Evolutionary conservation across 257 asterid species (phyloP), one percentile per base, ranked within the genome.

Genomic region (Petunia axillaris): DNA sequence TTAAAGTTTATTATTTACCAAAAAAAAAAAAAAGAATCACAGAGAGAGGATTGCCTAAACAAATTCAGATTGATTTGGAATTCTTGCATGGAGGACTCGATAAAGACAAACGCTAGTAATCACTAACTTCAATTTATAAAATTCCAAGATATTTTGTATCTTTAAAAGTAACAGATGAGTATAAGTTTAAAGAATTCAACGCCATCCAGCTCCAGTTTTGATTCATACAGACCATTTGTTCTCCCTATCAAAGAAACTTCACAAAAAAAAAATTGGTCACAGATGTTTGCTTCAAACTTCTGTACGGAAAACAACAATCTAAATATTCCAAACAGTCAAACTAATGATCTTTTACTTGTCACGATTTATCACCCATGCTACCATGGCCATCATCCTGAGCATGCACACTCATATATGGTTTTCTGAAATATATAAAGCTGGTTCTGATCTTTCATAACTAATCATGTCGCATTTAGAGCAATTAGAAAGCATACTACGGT

Each of bases 371-470:
- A 73, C 35, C 62, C 5, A 57, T 57, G 7, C 36, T 7, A 36
- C 62, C 78, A 73, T 36, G 46, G 36, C 11, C 13, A 73, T 50
- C 63, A 36, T 50, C 35, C 36, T 36, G 62, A 73, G 46, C 62
- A 73, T 44, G 13, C 44, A 2, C 62, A 48, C 63, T 48, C 43
- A 35, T 73, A 50, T 50, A 73, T 73, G 62, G 50, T 50, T 48
- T 50, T n/a, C 62, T 25, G 50, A 73, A 44, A 50, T 73, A 73
- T 50, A 10, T 10, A 14, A 36, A 52, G 62, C 43, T 73, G 44
- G 77, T 73, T n/a, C 77, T 73, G 59, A 73, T 50, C 41, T 11
- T 16, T 71, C 77, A 71, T 9, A 71, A 73, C 62, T 73, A 73
- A 50, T 3, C 44, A 48, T 73, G 62, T 50, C 11, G 62, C 78